A percentile compares a stretch with the other conserved stretches of the same genome.
Evolutionary conservation across 1,284 basidiomycete species (phyloP).

Genomic region (Puccinia horiana): DNA sequence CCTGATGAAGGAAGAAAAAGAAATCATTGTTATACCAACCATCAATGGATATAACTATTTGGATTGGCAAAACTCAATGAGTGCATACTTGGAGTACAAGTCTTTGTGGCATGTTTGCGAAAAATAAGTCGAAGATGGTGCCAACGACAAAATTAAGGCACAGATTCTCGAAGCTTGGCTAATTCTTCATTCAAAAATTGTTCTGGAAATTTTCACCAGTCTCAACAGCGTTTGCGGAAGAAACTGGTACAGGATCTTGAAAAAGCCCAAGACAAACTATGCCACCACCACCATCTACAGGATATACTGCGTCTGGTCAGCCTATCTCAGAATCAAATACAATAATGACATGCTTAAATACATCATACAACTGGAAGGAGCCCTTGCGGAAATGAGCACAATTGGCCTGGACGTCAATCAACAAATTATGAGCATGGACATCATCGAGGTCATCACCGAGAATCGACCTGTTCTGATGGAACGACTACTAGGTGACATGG

Average conservation of each 20-base stretch:
- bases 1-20: not conserved
- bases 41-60: not conserved
- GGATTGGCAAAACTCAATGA: not conserved
- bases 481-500: not conserved
- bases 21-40: not conserved
- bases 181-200: not conserved
- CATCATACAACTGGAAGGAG: not conserved
- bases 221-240: not conserved
- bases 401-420: not conserved
- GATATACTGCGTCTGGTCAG: not conserved
- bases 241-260: not conserved
- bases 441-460: not conserved
- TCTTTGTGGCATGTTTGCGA: not conserved
- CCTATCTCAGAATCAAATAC: not conserved
- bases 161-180: not conserved
- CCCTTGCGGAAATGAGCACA: not conserved
- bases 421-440: not conserved
- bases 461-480: not conserved
- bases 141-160: not conserved
- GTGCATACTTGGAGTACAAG: not conserved
- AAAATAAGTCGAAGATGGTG: not conserved
- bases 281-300: not conserved
- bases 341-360: not conserved
- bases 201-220: not conserved
- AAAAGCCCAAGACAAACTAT: not conserved